phyloP scores from a whole-genome alignment of 257 asterid genomes.

The Echites panduratus region DNA sequence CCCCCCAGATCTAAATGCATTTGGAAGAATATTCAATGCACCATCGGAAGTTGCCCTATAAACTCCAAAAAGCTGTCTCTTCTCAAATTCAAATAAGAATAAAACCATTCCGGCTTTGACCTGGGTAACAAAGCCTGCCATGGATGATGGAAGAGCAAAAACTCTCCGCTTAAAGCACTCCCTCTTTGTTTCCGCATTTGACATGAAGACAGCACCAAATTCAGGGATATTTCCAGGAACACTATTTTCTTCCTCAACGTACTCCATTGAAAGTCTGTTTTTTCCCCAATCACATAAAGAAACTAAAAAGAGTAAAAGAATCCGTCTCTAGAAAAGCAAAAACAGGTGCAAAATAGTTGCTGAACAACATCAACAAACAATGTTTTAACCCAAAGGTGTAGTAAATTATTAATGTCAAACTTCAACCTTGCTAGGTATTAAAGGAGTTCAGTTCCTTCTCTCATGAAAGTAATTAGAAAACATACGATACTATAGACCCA shows the following conservation, averaged over 20 bases:
- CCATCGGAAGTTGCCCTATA: conserved; percentile 74
- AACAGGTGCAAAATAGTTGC: not conserved
- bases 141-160: conserved; percentile 56
- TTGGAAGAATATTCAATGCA: conserved; percentile 50
- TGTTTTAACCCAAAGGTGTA: not conserved
- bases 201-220: conserved; percentile 85
- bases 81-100: conserved; percentile 68
- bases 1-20: conserved; percentile 50
- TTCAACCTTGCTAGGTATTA: not conserved
- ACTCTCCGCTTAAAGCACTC: conserved; percentile 48
- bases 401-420: not conserved
- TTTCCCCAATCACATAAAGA: not conserved
- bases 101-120: conserved; percentile 73
- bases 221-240: conserved; percentile 54
- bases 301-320: conserved; percentile 4
- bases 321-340: not conserved
- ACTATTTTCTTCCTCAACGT: conserved; percentile 27
- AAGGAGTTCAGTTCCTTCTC: not conserved
- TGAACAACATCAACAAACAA: not conserved
- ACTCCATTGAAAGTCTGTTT: conserved; percentile 39
- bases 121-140: conserved; percentile 46
- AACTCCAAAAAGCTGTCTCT: conserved; percentile 71
- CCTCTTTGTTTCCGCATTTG: conserved; percentile 42
- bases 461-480: not conserved
- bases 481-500: not conserved